phyloP scores from a whole-genome alignment of 805 yeast genomes.

The Kluyveromyces lactis region DNA sequence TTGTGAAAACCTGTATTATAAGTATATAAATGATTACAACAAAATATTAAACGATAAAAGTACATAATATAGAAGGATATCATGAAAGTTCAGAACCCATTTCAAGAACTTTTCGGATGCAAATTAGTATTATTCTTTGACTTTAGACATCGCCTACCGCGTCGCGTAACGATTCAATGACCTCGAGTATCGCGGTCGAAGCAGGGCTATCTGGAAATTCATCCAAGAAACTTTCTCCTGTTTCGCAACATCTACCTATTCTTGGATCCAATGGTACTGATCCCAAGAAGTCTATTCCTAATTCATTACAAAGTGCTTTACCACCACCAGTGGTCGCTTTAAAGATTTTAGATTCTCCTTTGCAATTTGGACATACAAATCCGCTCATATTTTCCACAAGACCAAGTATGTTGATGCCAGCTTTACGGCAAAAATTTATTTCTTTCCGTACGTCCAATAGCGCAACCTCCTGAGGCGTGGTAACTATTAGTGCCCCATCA shows the following conservation, averaged over 20 bases:
- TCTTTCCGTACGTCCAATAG: slow-evolving; percentile 91
- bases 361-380: slow-evolving; percentile 92
- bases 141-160: slow-evolving; percentile 33
- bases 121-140: too few relatives aligned
- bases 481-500: slow-evolving; percentile 90
- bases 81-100: too few relatives aligned
- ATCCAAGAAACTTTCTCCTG: slow-evolving; percentile 78
- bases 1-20: not conserved
- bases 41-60: too few relatives aligned
- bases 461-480: slow-evolving; percentile 98
- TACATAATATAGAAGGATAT: too few relatives aligned
- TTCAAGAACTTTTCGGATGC: too few relatives aligned
- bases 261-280: slow-evolving; percentile 94
- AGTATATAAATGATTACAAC: not conserved
- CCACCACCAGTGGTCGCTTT: slow-evolving; percentile 98
- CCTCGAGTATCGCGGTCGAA: slow-evolving; percentile 72
- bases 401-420: slow-evolving; percentile 78
- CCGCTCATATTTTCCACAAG: slow-evolving; percentile 98
- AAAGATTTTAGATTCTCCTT: slow-evolving; percentile 83
- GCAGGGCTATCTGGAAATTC: slow-evolving; percentile 89
- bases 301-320: slow-evolving; percentile 67
- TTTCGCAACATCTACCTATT: slow-evolving; percentile 81
- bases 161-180: slow-evolving; percentile 65
- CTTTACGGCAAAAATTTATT: slow-evolving; percentile 88
- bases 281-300: slow-evolving; percentile 74